Conservation (phyloP, 306 rosid genomes). For the Cucurbita maxima region DNA sequence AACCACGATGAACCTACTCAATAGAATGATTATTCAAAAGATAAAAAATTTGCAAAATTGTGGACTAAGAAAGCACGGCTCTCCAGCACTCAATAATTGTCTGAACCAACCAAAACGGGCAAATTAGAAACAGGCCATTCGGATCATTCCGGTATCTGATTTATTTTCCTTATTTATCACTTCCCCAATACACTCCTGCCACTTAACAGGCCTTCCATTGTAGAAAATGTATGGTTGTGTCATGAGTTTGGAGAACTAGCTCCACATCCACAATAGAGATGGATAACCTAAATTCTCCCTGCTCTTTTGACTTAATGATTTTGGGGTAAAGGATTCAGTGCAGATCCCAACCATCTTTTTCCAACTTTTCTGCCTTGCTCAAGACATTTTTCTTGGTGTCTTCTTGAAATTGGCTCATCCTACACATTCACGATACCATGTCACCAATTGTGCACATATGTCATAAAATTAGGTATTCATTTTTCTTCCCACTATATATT, state of each 20-base stretch:
- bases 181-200: not conserved
- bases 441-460: not conserved
- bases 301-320: not conserved
- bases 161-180: not conserved
- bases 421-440: slow-evolving; percentile 16
- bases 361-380: slow-evolving; percentile 48
- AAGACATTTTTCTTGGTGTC: slow-evolving; percentile 46
- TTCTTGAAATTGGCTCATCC: slow-evolving; percentile 64
- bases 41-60: not conserved
- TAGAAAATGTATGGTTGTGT: not conserved
- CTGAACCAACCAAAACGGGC: not conserved
- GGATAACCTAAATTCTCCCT: no score
- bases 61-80: not conserved
- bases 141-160: not conserved
- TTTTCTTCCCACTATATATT: not conserved
- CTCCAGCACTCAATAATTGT: not conserved
- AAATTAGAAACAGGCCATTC: not conserved
- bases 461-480: not conserved
- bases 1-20: no score
- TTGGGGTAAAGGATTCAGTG: not conserved
- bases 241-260: not conserved
- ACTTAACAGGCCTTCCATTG: not conserved
- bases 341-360: slow-evolving; percentile 46
- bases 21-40: not conserved
- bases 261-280: not conserved